phyloP scores from a whole-genome alignment of 225 moss, liverwort and hornwort species.

The Thuidium tamariscinum region DNA sequence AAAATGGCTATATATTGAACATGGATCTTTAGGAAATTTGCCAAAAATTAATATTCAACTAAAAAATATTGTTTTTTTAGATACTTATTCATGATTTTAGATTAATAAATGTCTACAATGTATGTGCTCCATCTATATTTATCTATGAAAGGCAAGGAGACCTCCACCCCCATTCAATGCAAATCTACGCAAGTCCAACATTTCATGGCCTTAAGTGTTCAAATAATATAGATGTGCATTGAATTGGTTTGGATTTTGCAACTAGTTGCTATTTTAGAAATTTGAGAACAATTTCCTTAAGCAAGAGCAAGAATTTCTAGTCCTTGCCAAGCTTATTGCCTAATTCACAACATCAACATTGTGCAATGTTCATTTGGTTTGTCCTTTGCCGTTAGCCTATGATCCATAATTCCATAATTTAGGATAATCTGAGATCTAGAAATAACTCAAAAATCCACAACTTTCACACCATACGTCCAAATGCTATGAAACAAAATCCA shows the following conservation, averaged over 20 bases:
- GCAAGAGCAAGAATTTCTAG: not conserved
- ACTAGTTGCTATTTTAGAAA: not conserved
- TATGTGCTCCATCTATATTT: not conserved
- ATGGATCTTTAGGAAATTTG: not conserved
- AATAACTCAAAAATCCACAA: no score
- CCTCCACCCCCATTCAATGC: not conserved
- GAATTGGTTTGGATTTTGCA: not conserved
- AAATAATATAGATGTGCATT: rapidly evolving
- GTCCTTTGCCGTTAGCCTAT: no score
- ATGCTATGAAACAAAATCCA: no score
- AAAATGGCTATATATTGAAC: no score
- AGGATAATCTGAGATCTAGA: no score
- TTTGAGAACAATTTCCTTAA: not conserved
- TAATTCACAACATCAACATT: not conserved
- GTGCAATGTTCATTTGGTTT: no score
- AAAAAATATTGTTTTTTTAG: not conserved
- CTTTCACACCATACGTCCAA: no score
- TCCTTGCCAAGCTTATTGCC: not conserved
- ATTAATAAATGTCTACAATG: not conserved
- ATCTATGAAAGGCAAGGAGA: not conserved
- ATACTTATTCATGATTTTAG: not conserved
- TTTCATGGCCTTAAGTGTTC: not conserved
- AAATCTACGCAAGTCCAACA: rapidly evolving
- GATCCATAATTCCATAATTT: no score
- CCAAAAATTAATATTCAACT: rapidly evolving